A percentile compares a stretch with the other conserved stretches of the same genome.
phyloP scores from a whole-genome alignment of 805 yeast species.

The Yamadazyma sp. region DNA sequence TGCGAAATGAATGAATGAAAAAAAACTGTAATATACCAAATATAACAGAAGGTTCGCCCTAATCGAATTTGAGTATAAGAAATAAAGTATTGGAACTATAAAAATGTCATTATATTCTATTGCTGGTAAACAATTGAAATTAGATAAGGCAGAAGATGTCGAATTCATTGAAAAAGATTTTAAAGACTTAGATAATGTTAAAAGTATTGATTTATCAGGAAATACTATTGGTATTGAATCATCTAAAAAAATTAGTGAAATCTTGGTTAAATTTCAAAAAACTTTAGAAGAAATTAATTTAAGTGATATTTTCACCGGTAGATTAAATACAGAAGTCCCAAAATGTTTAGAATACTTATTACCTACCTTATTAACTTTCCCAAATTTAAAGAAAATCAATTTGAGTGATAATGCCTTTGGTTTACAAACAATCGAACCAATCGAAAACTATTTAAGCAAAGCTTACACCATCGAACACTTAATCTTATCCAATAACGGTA shows the following conservation, averaged over 20 bases:
- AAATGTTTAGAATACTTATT: slow-evolving; percentile 69
- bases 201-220: slow-evolving; percentile 79
- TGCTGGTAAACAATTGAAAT: slow-evolving; percentile 72
- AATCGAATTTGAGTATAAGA: too few relatives aligned
- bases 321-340: slow-evolving; percentile 94
- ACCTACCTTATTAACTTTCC: slow-evolving; percentile 67
- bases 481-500: slow-evolving; percentile 89
- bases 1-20: too few relatives aligned
- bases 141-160: slow-evolving; percentile 71
- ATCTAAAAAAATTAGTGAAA: slow-evolving; percentile 64
- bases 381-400: slow-evolving; percentile 69
- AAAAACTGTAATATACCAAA: not conserved
- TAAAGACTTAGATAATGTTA: slow-evolving; percentile 47
- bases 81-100: too few relatives aligned
- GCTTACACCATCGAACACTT: slow-evolving; percentile 82
- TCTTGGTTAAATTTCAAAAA: slow-evolving; percentile 37
- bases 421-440: slow-evolving; percentile 86
- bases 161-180: slow-evolving; percentile 65
- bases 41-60: too few relatives aligned
- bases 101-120: slow-evolving; percentile 45
- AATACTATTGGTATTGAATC: slow-evolving; percentile 94
- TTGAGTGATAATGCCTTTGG: slow-evolving; percentile 97
- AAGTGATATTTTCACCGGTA: slow-evolving; percentile 92
- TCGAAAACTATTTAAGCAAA: slow-evolving; percentile 71
- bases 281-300: slow-evolving; percentile 69